These are phyloP conservation scores for Pisolithus albus DNA, from an alignment of 768 basidiomycete species.

Conservation along the genomic window DNA sequence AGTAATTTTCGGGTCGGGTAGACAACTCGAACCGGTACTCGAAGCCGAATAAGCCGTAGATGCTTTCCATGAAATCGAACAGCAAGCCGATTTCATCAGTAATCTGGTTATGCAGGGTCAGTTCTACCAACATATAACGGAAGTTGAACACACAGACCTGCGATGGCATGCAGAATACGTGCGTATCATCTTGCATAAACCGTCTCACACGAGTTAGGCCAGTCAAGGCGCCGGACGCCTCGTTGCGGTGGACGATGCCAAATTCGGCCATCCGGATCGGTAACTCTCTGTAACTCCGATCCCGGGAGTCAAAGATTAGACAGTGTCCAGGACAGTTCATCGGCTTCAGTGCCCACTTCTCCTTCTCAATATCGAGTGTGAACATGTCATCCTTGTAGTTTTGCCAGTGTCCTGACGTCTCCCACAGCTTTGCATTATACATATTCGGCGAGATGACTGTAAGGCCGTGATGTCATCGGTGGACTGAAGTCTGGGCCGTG, in stretches of 20 bases:
- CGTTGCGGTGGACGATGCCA: slow-evolving; percentile 94
- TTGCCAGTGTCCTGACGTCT: slow-evolving; percentile 96
- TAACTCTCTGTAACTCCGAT: slow-evolving; percentile 90
- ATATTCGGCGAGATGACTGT: slow-evolving; percentile 96
- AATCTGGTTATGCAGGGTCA: slow-evolving; percentile 42
- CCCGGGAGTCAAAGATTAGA: slow-evolving; percentile 89
- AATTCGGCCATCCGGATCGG: slow-evolving; percentile 99
- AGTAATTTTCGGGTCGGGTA: slow-evolving; percentile 90
- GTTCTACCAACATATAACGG: neutral
- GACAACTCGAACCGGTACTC: slow-evolving; percentile 91
- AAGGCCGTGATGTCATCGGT: slow-evolving; percentile 6
- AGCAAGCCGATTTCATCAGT: slow-evolving; percentile 78
- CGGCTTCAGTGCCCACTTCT: slow-evolving; percentile 92
- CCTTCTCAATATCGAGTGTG: slow-evolving; percentile 88
- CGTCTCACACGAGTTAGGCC: slow-evolving; percentile 90
- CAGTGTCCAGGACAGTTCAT: slow-evolving; percentile 99
- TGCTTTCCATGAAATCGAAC: slow-evolving; percentile 92
- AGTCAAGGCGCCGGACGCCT: slow-evolving; percentile 89
- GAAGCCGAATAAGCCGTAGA: slow-evolving; percentile 93
- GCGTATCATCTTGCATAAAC: slow-evolving; percentile 97
- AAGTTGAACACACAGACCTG: slow-evolving; percentile 44
- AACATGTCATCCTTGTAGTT: slow-evolving; percentile 99
- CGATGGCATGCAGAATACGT: slow-evolving; percentile 95
- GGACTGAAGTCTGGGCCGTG: neutral
- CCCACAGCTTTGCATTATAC: slow-evolving; percentile 94